These are phyloP conservation scores for Candida nitratophila DNA, from an alignment of 805 yeast genomes.

Conservation along the genomic window DNA sequence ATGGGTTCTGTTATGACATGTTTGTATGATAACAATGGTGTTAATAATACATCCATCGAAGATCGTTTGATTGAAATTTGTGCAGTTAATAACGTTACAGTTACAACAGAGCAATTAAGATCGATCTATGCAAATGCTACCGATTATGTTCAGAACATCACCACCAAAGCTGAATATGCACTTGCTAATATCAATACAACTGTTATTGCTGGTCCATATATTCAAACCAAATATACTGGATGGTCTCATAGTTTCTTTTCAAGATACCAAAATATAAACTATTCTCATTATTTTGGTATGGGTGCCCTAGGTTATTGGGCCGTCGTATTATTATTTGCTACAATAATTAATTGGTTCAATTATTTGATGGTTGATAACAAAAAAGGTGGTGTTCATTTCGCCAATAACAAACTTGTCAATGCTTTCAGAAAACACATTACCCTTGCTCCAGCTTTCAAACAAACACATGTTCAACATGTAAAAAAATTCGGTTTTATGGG, in stretches of 20 bases:
- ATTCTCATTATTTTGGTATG: constrained; percentile 39
- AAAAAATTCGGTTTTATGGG: constrained; percentile 16
- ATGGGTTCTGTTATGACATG: constrained; percentile 23
- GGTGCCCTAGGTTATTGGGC: constrained; percentile 45
- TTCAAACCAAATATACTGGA: constrained; percentile 16
- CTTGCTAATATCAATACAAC: constrained; percentile 21
- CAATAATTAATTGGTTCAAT: constrained; percentile 33
- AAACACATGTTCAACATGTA: constrained; percentile 12
- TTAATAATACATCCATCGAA: constrained; percentile 12
- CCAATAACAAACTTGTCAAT: constrained; percentile 21
- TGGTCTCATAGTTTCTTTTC: constrained; percentile 18
- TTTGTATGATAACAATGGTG: constrained; percentile 9
- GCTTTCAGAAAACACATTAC: constrained; percentile 19
- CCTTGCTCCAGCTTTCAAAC: constrained; percentile 16
- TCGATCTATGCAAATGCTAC: constrained; percentile 36
- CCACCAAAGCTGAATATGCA: constrained; percentile 24
- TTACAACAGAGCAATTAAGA: constrained; percentile 27
- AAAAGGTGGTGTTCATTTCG: constrained; percentile 9
- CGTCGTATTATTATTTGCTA: constrained; percentile 33
- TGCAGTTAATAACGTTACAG: constrained; percentile 11
- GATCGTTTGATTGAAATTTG: constrained; percentile 16
- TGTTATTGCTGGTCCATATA: constrained; percentile 27
- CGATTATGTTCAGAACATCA: constrained; percentile 27
- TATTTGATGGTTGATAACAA: constrained; percentile 31
- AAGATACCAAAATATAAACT: constrained; percentile 29